A percentile compares a stretch with the other conserved stretches of the same genome.
These are phyloP conservation scores for Penicillium concentricum DNA, from an alignment of 2,329 filamentous ascomycete genomes.

Conservation along the genomic window DNA sequence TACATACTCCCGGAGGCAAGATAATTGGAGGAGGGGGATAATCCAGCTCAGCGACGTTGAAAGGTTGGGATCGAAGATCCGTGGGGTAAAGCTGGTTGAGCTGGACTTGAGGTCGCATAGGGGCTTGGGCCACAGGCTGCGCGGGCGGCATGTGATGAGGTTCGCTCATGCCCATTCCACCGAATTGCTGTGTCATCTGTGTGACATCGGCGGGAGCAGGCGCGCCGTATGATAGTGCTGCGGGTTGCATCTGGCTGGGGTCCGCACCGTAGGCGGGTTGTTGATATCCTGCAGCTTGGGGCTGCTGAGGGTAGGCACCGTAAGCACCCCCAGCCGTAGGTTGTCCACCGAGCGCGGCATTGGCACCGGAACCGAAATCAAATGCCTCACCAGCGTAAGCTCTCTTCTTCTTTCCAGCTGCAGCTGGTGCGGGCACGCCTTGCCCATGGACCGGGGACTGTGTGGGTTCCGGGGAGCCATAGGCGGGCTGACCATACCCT, in stretches of 20 bases:
- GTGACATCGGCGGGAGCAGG: slow-evolving; percentile 59
- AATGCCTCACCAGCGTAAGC: slow-evolving; percentile 93
- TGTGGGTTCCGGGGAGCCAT: slow-evolving; percentile 41
- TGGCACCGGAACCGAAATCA: slow-evolving; percentile 85
- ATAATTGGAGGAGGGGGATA: slow-evolving; percentile 87
- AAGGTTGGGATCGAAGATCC: slow-evolving; percentile 86
- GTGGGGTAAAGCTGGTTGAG: slow-evolving; percentile 91
- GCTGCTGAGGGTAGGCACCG: slow-evolving; percentile 58
- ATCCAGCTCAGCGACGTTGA: slow-evolving; percentile 90
- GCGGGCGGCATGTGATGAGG: slow-evolving; percentile 50
- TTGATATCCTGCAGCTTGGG: slow-evolving; percentile 48
- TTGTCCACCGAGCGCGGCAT: slow-evolving; percentile 60
- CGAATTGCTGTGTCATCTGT: slow-evolving; percentile 79
- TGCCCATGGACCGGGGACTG: slow-evolving; percentile 33
- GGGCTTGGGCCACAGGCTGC: slow-evolving; percentile 47
- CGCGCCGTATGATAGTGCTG: slow-evolving; percentile 64
- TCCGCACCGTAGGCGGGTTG: slow-evolving; percentile 46
- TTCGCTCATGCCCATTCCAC: slow-evolving; percentile 68
- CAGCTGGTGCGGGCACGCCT: slow-evolving; percentile 30
- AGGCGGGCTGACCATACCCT: slow-evolving; percentile 47
- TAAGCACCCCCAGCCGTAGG: slow-evolving; percentile 59
- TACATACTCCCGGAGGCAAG: slow-evolving; percentile 83
- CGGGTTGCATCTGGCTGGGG: slow-evolving; percentile 54
- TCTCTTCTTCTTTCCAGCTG: slow-evolving; percentile 70
- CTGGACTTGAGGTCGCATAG: slow-evolving; percentile 35